A percentile compares a stretch with the other conserved stretches of the same genome.
These are phyloP conservation scores for Leccinum ochraceum DNA, from an alignment of 768 basidiomycete genomes.

Conservation along the genomic window DNA sequence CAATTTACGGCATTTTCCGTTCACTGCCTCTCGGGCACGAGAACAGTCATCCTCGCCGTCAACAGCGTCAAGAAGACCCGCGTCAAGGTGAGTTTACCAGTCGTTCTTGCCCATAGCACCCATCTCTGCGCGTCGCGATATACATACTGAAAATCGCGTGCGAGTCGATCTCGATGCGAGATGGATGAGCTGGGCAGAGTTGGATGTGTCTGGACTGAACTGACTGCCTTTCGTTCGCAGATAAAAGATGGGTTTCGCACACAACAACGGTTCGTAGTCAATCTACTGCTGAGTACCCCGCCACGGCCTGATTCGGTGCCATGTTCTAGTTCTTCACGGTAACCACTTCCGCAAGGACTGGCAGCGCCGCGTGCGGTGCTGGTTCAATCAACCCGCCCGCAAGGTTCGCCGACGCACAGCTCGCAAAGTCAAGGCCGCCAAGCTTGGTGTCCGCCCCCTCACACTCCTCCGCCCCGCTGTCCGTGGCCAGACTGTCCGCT, in stretches of 20 bases:
- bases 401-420: slow-evolving; percentile 94
- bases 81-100: slow-evolving; percentile 33
- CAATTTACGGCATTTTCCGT: slow-evolving; percentile 32
- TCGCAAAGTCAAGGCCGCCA: slow-evolving; percentile 86
- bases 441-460: slow-evolving; percentile 90
- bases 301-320: slow-evolving; percentile 11
- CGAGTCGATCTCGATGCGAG: slow-evolving; percentile 4
- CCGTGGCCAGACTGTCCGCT: slow-evolving; percentile 93
- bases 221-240: slow-evolving; percentile 23
- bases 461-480: slow-evolving; percentile 95
- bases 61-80: slow-evolving; percentile 33
- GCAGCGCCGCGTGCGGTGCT: slow-evolving; percentile 94
- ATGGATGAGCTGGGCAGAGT: slow-evolving; percentile 23
- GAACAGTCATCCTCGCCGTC: slow-evolving; percentile 17
- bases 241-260: slow-evolving; percentile 39
- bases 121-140: neutral
- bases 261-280: slow-evolving; percentile 34
- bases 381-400: slow-evolving; percentile 99
- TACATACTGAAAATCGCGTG: neutral
- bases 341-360: slow-evolving; percentile 99
- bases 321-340: slow-evolving; percentile 71
- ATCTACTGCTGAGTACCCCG: slow-evolving; percentile 28
- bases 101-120: slow-evolving; percentile 1
- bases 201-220: slow-evolving; percentile 23
- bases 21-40: neutral